A percentile compares a stretch with the other conserved stretches of the same genome.
Evolutionary conservation across 345 rosid species (phyloP).

Genomic region (Aegle marmelos): DNA sequence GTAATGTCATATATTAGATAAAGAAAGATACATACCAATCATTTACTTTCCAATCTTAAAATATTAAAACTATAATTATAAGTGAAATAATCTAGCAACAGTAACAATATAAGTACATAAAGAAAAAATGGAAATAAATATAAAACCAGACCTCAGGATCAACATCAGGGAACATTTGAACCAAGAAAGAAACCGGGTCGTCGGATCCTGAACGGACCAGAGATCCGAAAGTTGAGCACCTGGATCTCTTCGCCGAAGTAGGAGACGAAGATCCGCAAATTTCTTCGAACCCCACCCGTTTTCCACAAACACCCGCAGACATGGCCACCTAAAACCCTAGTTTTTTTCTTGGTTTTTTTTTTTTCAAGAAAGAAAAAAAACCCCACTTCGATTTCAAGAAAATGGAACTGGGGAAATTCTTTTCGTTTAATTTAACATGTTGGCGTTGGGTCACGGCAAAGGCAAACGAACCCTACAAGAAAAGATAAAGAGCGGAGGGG

Average conservation of each 20-base stretch:
- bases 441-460: neutral
- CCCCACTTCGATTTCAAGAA: neutral
- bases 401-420: neutral
- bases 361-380: neutral
- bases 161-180: conserved; percentile 43
- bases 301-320: conserved; percentile 57
- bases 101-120: neutral
- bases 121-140: neutral
- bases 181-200: conserved; percentile 34
- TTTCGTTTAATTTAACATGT: neutral
- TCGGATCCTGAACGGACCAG: conserved; percentile 41
- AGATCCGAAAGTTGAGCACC: conserved; percentile 42
- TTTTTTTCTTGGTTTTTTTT: neutral
- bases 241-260: conserved; percentile 44
- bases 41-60: neutral
- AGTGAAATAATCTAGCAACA: neutral
- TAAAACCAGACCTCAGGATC: conserved; percentile 54
- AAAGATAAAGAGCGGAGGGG: neutral
- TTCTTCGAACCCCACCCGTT: conserved; percentile 53
- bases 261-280: conserved; percentile 40
- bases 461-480: neutral
- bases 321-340: conserved; percentile 32
- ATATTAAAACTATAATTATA: neutral
- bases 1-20: neutral
- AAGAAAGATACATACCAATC: neutral